Percentiles rank a stretch among this genome's conserved stretches.
These are phyloP conservation scores for Pholiota adiposa DNA, from an alignment of 1,284 basidiomycete genomes.

Conservation along the genomic window DNA sequence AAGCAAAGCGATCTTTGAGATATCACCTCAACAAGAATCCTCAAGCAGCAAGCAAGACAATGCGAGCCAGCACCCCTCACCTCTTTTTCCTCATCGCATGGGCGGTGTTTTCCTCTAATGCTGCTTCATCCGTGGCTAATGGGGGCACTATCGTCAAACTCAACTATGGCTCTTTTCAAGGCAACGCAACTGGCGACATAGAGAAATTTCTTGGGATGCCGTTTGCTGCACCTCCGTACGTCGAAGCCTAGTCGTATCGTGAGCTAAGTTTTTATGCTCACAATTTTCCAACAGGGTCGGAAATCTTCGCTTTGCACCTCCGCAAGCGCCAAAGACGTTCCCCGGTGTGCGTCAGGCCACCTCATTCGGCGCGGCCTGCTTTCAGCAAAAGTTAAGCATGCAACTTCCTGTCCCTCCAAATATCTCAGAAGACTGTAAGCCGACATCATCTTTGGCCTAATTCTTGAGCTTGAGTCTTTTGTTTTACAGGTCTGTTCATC, in stretches of 20 bases:
- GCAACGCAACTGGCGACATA: conserved; percentile 32
- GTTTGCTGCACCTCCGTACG: conserved; percentile 49
- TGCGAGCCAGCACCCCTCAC: background rate
- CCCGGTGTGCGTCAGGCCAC: conserved; percentile 39
- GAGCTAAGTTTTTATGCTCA: background rate
- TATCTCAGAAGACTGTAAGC: conserved; percentile 22
- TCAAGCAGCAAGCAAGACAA: background rate
- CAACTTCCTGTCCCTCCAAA: background rate
- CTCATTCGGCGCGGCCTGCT: conserved; percentile 47
- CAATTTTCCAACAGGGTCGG: conserved; percentile 40
- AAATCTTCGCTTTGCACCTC: conserved; percentile 48
- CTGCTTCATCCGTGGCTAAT: conserved; percentile 12
- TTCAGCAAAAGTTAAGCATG: conserved; percentile 7
- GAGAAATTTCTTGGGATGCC: conserved; percentile 53
- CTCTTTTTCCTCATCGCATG: background rate
- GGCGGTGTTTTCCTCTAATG: background rate
- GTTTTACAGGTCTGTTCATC: conserved; percentile 23
- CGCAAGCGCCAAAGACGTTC: conserved; percentile 35
- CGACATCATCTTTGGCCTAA: conserved; percentile 35
- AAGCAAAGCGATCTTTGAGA: too few species aligned
- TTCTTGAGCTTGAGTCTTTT: conserved; percentile 34
- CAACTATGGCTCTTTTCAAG: conserved; percentile 44
- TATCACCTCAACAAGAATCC: too few species aligned
- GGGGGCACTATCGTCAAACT: conserved; percentile 38
- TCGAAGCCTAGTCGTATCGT: conserved; percentile 1